Evolutionary conservation across 805 yeast species (phyloP).

Genomic region (Metschnikowia cerradonensis): DNA sequence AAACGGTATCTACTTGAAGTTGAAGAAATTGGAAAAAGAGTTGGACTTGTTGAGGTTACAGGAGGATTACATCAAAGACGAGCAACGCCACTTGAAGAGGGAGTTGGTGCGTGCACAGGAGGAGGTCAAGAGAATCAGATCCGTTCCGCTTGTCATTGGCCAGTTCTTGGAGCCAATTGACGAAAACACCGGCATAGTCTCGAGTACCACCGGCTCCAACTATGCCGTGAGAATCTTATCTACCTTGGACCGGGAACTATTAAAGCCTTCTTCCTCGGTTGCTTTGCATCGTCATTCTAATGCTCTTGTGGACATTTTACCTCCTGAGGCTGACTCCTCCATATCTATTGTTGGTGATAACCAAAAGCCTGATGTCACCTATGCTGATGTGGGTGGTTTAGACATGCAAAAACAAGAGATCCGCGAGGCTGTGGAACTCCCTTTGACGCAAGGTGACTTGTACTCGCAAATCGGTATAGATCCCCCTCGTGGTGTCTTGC

Average conservation of each 20-base stretch:
- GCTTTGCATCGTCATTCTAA: slow-evolving; percentile 98
- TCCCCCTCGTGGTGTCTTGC: slow-evolving; percentile 95
- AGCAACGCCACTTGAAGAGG: slow-evolving; percentile 91
- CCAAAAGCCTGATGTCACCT: slow-evolving; percentile 88
- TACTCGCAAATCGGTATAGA: slow-evolving; percentile 98
- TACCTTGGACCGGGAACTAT: slow-evolving; percentile 88
- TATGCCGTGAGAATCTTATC: slow-evolving; percentile 94
- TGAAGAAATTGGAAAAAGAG: slow-evolving; percentile 88
- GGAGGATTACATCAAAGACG: slow-evolving; percentile 97
- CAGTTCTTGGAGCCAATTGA: slow-evolving; percentile 97
- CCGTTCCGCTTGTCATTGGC: slow-evolving; percentile 97
- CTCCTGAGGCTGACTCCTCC: slow-evolving; percentile 97
- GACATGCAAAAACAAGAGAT: slow-evolving; percentile 99
- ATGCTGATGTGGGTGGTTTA: slow-evolving; percentile 97
- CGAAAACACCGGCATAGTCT: slow-evolving; percentile 92
- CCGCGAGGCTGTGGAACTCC: slow-evolving; percentile 96
- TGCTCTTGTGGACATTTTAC: slow-evolving; percentile 93
- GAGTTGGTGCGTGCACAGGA: slow-evolving; percentile 96
- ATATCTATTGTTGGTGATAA: slow-evolving; percentile 92
- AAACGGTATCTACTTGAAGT: slow-evolving; percentile 71
- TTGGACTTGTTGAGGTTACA: slow-evolving; percentile 79
- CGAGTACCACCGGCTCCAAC: slow-evolving; percentile 96
- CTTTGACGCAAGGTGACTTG: slow-evolving; percentile 90
- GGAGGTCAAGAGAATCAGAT: slow-evolving; percentile 95
- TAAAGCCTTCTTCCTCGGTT: slow-evolving; percentile 92